These are phyloP conservation scores for Sporothrix pseudoabietina DNA, from an alignment of 2,329 filamentous ascomycete genomes.

Conservation along the genomic window DNA sequence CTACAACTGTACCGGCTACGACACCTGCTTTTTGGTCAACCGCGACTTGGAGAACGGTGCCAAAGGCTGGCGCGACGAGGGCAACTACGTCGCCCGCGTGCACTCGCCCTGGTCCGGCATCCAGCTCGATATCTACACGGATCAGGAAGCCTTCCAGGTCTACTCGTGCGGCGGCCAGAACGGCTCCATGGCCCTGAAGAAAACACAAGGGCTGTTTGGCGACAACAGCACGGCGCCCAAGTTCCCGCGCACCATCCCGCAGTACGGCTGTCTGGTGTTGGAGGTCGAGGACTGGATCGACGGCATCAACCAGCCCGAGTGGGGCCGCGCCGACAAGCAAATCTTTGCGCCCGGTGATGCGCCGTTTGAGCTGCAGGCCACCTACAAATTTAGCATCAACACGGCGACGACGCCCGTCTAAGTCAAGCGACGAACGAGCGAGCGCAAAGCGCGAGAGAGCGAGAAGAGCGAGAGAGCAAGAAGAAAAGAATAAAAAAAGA, in stretches of 20 bases:
- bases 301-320: conserved; percentile 87
- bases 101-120: conserved; percentile 79
- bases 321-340: conserved; percentile 68
- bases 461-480: neutral
- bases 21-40: conserved; percentile 71
- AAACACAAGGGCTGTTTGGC: conserved; percentile 65
- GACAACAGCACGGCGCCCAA: conserved; percentile 41
- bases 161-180: conserved; percentile 81
- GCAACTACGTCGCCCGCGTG: conserved; percentile 64
- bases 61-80: conserved; percentile 64
- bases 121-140: conserved; percentile 74
- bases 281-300: conserved; percentile 95
- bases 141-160: conserved; percentile 86
- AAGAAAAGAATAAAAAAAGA: neutral
- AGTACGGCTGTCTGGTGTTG: conserved; percentile 86
- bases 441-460: neutral
- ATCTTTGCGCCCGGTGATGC: conserved; percentile 61
- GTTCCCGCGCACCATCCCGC: conserved; percentile 64
- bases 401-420: conserved; percentile 30
- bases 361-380: conserved; percentile 64
- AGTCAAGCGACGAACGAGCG: no score
- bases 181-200: conserved; percentile 69
- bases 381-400: conserved; percentile 61
- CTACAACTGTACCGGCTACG: conserved; percentile 78
- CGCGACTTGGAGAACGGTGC: conserved; percentile 55